phyloP scores from a whole-genome alignment of 2,329 filamentous ascomycete species.

The Diaporthe sp. region DNA sequence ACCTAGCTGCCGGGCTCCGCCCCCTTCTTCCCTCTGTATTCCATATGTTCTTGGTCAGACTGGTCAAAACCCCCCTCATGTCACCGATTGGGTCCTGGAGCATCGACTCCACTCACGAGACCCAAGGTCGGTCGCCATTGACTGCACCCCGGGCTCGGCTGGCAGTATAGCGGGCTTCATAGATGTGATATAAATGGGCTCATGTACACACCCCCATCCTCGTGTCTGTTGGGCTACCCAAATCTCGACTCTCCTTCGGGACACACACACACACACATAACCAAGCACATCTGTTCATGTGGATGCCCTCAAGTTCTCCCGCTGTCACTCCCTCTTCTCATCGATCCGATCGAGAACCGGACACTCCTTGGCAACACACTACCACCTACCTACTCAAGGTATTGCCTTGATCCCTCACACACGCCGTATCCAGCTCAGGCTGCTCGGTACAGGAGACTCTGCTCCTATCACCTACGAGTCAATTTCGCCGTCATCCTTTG shows the following conservation, averaged over 20 bases:
- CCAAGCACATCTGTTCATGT: conserved; percentile 21
- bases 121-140: conserved; percentile 38
- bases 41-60: conserved; percentile 4
- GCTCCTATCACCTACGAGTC: background rate
- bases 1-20: conserved; percentile 28
- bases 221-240: conserved; percentile 22
- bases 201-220: conserved; percentile 17
- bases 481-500: conserved; percentile 34
- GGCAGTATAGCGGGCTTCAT: conserved; percentile 26
- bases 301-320: conserved; percentile 8
- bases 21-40: conserved; percentile 4
- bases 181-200: conserved; percentile 36
- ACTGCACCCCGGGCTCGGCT: conserved; percentile 29
- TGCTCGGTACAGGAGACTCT: conserved; percentile 36
- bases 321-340: conserved; percentile 10
- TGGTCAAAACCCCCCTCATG: conserved; percentile 19
- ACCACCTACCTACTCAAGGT: conserved; percentile 41
- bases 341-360: conserved; percentile 31
- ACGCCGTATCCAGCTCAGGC: conserved; percentile 16
- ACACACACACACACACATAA: background rate
- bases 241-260: conserved; percentile 6
- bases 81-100: conserved; percentile 32
- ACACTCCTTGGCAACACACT: conserved; percentile 30
- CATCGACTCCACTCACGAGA: conserved; percentile 35
- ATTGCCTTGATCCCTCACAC: conserved; percentile 23